Base-by-base conservation (phyloP, 2,329 filamentous ascomycete species). In the Neofusicoccum sp. region DNA sequence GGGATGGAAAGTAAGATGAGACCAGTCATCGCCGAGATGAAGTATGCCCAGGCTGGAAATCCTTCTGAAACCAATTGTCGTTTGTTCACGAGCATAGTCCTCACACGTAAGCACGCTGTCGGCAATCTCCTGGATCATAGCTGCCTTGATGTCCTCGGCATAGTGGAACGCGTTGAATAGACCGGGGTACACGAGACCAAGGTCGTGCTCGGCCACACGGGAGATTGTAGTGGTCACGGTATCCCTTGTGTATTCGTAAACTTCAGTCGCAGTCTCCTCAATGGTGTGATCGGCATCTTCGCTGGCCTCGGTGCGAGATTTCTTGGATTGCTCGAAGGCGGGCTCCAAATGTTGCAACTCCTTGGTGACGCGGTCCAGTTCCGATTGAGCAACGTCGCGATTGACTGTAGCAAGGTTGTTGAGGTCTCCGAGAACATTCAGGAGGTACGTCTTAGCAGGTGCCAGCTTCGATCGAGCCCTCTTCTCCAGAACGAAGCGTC, bases 401-500 rank as follows among this genome's bases (percentile, higher is more conserved):
- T 99, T 99, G 67, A 96, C 91, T 0, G 82, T 86, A 4, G 93
- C 93, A 43, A 99, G 81, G 3, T 86, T 88, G 70, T 91, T 82
- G 62, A 99, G 82, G 70, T 99, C 95, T 67, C 91, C 89, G 34
- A 99, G 82, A 28, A 98, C 89, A 73, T 99, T 99, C 68, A 96
- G 80, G 1, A 99, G 85, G 71, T 99, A 99, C 1, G 93, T 98
- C 76, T 92, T 93, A 6, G 95, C 95, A 4, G 95, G 95, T 1
- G 95, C 93, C 62, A 99, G 84, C 78, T 99, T 99, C 7, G 95
- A 98, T 31, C 92, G 86, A 49, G 95, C 92, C 60, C 95, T 86
- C 80, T 98, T 98, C 73, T 99, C 95, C 28, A 99, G 82, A 6
- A 99, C 95, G 67, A 99, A 99, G 45, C 93, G 87, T 62, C 95